Conservation (phyloP, 2,329 filamentous ascomycete species). For the Exophiala mesophila region DNA sequence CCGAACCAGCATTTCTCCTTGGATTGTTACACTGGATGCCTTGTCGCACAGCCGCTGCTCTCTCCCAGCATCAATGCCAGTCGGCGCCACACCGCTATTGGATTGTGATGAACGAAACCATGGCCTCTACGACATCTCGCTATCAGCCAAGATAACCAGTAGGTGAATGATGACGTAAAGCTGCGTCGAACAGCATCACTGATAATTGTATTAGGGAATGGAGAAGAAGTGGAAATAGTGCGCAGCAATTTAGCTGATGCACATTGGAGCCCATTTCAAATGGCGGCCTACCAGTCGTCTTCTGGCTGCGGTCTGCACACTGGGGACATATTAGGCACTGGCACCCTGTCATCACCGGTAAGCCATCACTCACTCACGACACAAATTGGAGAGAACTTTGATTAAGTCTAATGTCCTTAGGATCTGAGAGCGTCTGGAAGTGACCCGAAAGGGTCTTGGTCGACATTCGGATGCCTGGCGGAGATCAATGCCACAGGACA, state of each 20-base stretch:
- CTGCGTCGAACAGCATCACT: too few species aligned
- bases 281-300: constrained; percentile 10
- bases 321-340: constrained; percentile 6
- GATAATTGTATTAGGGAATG: constrained; percentile 5
- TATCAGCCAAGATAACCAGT: constrained; percentile 4
- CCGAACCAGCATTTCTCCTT: constrained; percentile 56
- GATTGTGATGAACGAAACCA: constrained; percentile 5
- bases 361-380: too few species aligned
- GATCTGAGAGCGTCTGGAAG: too few species aligned
- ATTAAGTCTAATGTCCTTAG: too few species aligned
- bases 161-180: too few species aligned
- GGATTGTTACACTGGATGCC: constrained; percentile 58
- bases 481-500: constrained; percentile 1
- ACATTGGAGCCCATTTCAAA: constrained; percentile 8
- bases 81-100: neutral
- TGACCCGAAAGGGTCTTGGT: too few species aligned
- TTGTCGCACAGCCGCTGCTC: constrained; percentile 28
- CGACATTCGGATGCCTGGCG: constrained; percentile 7
- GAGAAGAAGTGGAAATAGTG: constrained; percentile 4
- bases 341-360: constrained; percentile 7
- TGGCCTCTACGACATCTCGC: constrained; percentile 7
- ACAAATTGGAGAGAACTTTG: too few species aligned
- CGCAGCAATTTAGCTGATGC: constrained; percentile 3
- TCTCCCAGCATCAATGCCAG: constrained; percentile 1
- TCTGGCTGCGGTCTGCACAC: constrained; percentile 4